These are phyloP conservation scores for Pseudogymnoascus sp. DNA, from an alignment of 2,329 filamentous ascomycete genomes.

Conservation along the genomic window DNA sequence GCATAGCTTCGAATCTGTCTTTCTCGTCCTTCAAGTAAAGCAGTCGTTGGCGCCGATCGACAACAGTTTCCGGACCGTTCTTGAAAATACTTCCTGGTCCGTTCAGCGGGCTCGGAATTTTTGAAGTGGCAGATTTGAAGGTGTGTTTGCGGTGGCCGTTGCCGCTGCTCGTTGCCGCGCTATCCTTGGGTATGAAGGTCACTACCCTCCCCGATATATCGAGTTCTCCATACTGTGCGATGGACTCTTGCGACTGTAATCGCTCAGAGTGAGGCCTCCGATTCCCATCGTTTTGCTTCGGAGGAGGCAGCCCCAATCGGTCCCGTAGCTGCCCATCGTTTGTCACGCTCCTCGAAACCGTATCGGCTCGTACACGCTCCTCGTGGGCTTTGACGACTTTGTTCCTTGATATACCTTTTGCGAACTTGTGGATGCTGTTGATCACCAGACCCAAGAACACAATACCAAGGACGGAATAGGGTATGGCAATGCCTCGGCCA, in stretches of 20 bases:
- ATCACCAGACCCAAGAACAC: slow-evolving; percentile 63
- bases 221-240: slow-evolving; percentile 28
- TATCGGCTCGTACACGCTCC: slow-evolving; percentile 43
- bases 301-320: slow-evolving; percentile 29
- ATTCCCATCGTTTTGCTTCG: slow-evolving; percentile 9
- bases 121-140: not conserved
- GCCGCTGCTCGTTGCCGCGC: not conserved
- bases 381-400: slow-evolving; percentile 55
- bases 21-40: slow-evolving; percentile 49
- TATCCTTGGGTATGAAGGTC: slow-evolving; percentile 13
- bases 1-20: slow-evolving; percentile 58
- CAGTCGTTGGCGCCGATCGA: slow-evolving; percentile 32
- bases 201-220: slow-evolving; percentile 29
- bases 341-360: slow-evolving; percentile 45
- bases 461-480: slow-evolving; percentile 59
- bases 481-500: slow-evolving; percentile 53
- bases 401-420: slow-evolving; percentile 48
- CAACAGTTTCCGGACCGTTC: not conserved
- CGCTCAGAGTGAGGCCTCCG: slow-evolving; percentile 16
- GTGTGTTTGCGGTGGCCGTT: not conserved
- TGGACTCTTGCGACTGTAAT: not conserved
- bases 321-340: slow-evolving; percentile 40
- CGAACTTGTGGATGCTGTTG: slow-evolving; percentile 54
- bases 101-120: not conserved
- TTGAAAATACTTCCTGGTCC: not conserved